A percentile compares a stretch with the other conserved stretches of the same genome.
These are phyloP conservation scores for Cystofilobasidium macerans DNA, from an alignment of 768 basidiomycete species.

Conservation along the genomic window DNA sequence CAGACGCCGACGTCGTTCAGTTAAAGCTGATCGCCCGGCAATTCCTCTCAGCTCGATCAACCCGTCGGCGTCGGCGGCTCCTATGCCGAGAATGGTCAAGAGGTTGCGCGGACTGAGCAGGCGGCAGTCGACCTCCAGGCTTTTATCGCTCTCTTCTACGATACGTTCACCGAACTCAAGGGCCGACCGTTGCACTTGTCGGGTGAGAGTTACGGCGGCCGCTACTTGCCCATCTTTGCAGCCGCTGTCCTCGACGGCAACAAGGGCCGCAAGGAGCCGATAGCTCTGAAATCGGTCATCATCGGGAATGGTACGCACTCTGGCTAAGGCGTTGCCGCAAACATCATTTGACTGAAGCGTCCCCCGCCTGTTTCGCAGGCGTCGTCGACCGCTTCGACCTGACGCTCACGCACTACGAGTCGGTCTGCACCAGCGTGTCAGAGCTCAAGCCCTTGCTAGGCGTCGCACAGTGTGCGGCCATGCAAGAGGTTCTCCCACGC, in stretches of 20 bases:
- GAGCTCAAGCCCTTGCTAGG: constrained; percentile 17
- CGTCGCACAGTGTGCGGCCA: constrained; percentile 37
- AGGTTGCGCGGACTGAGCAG: constrained; percentile 48
- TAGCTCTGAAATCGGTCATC: constrained; percentile 60
- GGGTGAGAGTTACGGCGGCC: neutral
- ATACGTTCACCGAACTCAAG: constrained; percentile 48
- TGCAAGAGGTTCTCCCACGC: constrained; percentile 56
- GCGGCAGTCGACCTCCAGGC: constrained; percentile 60
- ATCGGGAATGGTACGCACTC: constrained; percentile 48
- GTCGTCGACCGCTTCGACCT: constrained; percentile 15
- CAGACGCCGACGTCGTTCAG: too few relatives aligned
- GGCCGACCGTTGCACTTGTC: neutral
- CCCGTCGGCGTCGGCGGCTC: constrained; percentile 30
- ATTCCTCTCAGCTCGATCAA: neutral
- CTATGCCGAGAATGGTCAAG: constrained; percentile 28
- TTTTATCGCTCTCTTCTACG: constrained; percentile 62
- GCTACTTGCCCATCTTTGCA: constrained; percentile 48
- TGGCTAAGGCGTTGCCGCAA: too few relatives aligned
- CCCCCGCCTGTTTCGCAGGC: neutral
- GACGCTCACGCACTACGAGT: constrained; percentile 11
- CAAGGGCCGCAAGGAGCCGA: constrained; percentile 42
- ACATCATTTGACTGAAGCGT: too few relatives aligned
- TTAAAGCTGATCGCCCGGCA: neutral
- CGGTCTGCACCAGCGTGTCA: constrained; percentile 17
- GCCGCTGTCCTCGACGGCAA: constrained; percentile 68